A percentile compares a stretch with the other conserved stretches of the same genome.
Evolutionary conservation across 768 basidiomycete genomes (phyloP).

Genomic region (Termitomyces sp.): DNA sequence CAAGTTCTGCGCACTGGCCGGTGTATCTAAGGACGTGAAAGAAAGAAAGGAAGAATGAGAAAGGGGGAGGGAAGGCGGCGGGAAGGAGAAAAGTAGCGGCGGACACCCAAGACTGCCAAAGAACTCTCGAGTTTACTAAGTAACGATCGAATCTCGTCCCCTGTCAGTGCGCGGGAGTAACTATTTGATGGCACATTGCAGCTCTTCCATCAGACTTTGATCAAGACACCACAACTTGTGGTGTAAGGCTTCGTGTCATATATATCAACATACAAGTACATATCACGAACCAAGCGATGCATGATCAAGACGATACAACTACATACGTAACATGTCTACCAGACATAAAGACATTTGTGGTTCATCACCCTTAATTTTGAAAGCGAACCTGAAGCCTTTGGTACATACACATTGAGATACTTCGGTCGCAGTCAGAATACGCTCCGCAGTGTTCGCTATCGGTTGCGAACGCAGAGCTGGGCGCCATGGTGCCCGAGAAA

Average conservation of each 20-base stretch:
- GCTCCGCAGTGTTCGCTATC: neutral
- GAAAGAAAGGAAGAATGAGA: neutral
- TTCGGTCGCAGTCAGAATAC: neutral
- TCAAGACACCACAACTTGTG: neutral
- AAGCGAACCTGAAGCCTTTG: neutral
- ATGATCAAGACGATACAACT: neutral
- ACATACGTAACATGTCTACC: neutral
- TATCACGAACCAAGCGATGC: neutral
- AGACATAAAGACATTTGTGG: neutral
- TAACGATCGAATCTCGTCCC: neutral
- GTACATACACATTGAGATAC: neutral
- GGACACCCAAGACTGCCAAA: neutral
- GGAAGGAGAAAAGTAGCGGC: neutral
- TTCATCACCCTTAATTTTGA: neutral
- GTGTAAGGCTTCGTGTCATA: neutral
- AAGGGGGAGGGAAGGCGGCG: neutral
- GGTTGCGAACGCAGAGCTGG: neutral
- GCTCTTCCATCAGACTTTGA: constrained; percentile 4
- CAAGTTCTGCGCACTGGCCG: neutral
- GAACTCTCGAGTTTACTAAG: neutral
- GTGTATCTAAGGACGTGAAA: neutral
- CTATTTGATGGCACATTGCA: neutral
- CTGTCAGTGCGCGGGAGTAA: constrained; percentile 1
- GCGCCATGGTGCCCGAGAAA: neutral
- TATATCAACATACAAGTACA: neutral